Evolutionary conservation across 2,329 filamentous ascomycete species (phyloP).

Genomic region (Aphanoascus verrucosus): DNA sequence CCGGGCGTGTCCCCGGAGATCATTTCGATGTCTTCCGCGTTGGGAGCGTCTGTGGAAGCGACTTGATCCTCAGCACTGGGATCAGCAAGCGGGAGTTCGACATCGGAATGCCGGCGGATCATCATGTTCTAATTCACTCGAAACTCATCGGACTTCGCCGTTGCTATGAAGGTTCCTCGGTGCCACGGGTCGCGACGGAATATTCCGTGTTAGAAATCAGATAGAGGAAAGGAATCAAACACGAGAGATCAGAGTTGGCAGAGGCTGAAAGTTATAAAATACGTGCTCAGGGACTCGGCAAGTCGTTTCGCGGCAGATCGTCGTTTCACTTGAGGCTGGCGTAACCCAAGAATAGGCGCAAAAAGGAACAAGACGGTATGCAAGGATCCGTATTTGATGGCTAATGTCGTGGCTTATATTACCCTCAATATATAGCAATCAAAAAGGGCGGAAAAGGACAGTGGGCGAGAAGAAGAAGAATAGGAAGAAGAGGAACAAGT

Average conservation of each 20-base stretch:
- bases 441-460: neutral
- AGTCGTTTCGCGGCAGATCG: neutral
- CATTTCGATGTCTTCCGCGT: conserved; percentile 30
- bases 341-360: conserved; percentile 4
- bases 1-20: conserved; percentile 26
- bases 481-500: neutral
- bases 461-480: neutral
- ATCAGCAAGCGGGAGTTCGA: conserved; percentile 33
- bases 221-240: neutral
- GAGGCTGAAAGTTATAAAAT: neutral
- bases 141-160: neutral
- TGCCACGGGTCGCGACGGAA: neutral
- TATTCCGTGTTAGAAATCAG: neutral
- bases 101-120: conserved; percentile 35
- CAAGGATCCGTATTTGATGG: neutral
- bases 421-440: too few relatives aligned
- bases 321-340: conserved; percentile 6
- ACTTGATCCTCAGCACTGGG: conserved; percentile 17
- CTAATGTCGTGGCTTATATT: neutral
- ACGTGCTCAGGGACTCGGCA: neutral
- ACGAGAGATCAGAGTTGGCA: neutral
- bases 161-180: neutral
- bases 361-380: neutral
- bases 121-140: conserved; percentile 17
- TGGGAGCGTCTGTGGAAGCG: conserved; percentile 15